Evolutionary conservation across 108 stramenopile genomes (phyloP).

Genomic region (Pseudonitzschia multiseries): DNA sequence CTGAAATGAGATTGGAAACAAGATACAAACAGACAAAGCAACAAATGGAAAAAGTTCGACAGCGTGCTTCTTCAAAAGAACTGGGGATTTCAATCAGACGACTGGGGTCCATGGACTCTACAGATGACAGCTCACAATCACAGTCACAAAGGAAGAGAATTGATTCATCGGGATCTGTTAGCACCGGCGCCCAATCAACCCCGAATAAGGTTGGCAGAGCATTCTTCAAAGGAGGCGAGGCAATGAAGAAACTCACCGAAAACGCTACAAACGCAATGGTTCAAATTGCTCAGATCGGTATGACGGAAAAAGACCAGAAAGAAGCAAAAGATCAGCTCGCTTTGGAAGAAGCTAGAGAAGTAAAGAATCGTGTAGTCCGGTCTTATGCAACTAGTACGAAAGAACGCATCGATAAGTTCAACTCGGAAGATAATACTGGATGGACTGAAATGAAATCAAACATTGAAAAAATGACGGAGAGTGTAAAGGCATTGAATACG

Average conservation of each 20-base stretch:
- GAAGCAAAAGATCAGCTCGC: slow-evolving; percentile 50
- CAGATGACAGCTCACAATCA: background rate
- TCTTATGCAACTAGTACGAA: slow-evolving; percentile 47
- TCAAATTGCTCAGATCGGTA: slow-evolving; percentile 45
- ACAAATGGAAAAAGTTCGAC: slow-evolving; percentile 44
- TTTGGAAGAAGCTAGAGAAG: slow-evolving; percentile 42
- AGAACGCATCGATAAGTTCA: slow-evolving; percentile 36
- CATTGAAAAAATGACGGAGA: slow-evolving; percentile 13
- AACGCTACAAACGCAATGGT: slow-evolving; percentile 51
- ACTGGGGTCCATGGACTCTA: background rate
- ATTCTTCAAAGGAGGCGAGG: slow-evolving; percentile 56
- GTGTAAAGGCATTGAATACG: background rate
- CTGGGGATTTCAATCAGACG: background rate
- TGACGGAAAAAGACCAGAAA: slow-evolving; percentile 59
- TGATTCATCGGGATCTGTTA: slow-evolving; percentile 7
- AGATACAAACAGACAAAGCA: slow-evolving; percentile 52
- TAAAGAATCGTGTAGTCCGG: slow-evolving; percentile 35
- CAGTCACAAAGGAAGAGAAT: background rate
- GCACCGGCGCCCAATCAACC: background rate
- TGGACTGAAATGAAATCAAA: slow-evolving; percentile 43
- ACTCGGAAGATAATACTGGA: slow-evolving; percentile 44
- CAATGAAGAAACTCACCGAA: slow-evolving; percentile 71
- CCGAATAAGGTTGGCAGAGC: slow-evolving; percentile 23
- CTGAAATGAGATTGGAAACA: slow-evolving; percentile 52
- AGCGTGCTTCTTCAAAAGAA: slow-evolving; percentile 53